These are phyloP conservation scores for Colletotrichum melonis DNA, from an alignment of 2,329 filamentous ascomycete genomes.

Conservation along the genomic window DNA sequence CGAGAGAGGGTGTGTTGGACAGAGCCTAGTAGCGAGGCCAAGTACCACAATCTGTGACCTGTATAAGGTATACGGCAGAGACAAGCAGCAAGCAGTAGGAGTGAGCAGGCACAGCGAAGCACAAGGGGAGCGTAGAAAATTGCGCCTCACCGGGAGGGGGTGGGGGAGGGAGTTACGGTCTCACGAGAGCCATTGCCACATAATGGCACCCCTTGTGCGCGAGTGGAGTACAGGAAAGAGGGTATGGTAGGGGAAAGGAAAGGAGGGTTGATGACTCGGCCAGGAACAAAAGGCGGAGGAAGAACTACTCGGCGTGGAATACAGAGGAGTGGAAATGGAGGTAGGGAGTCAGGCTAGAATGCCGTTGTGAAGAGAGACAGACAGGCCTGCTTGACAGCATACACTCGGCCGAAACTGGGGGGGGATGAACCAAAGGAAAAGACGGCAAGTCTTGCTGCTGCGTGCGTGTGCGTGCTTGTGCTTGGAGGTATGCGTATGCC, in stretches of 20 bases:
- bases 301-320: slow-evolving; percentile 24
- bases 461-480: slow-evolving; percentile 14
- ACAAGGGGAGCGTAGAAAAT: slow-evolving; percentile 38
- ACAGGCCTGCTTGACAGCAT: slow-evolving; percentile 31
- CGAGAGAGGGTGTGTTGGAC: slow-evolving; percentile 52
- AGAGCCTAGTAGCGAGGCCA: slow-evolving; percentile 46
- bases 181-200: slow-evolving; percentile 48
- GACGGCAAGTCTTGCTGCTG: slow-evolving; percentile 18
- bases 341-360: slow-evolving; percentile 36
- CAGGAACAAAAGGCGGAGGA: slow-evolving; percentile 28
- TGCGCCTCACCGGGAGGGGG: slow-evolving; percentile 39
- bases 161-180: slow-evolving; percentile 40
- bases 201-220: slow-evolving; percentile 37
- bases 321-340: slow-evolving; percentile 29
- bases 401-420: slow-evolving; percentile 32
- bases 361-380: slow-evolving; percentile 30
- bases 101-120: slow-evolving; percentile 37
- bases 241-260: slow-evolving; percentile 34
- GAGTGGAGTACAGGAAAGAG: slow-evolving; percentile 35
- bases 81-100: slow-evolving; percentile 33
- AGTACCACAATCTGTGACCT: slow-evolving; percentile 49
- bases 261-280: slow-evolving; percentile 34
- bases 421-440: slow-evolving; percentile 31
- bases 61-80: slow-evolving; percentile 48
- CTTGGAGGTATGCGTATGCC: slow-evolving; percentile 6